Percentiles rank a stretch among this genome's conserved stretches.
These are phyloP conservation scores for Trifolium fragiferum DNA, from an alignment of 306 rosid species.

Conservation along the genomic window DNA sequence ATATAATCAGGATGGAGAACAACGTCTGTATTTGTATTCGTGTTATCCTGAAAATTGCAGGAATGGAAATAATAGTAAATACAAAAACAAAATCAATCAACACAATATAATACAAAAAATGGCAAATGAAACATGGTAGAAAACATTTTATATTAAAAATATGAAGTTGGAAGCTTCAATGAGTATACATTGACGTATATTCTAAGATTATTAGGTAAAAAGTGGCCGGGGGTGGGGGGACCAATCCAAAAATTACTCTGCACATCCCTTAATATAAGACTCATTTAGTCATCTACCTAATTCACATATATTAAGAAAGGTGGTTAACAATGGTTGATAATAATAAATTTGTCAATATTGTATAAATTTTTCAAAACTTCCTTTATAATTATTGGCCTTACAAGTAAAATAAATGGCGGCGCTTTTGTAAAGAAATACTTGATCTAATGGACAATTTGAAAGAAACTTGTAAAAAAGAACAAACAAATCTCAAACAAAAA, in stretches of 20 bases:
- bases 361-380: neutral
- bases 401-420: neutral
- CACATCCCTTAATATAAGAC: neutral
- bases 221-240: neutral
- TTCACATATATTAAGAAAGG: neutral
- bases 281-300: neutral
- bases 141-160: conserved; percentile 28
- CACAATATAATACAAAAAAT: conserved; percentile 7
- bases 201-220: conserved; percentile 24
- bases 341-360: conserved; percentile 1
- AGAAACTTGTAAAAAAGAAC: neutral
- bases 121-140: conserved; percentile 6
- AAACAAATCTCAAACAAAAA: conserved; percentile 3
- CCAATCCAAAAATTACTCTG: conserved; percentile 1
- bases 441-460: neutral
- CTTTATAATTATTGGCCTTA: neutral
- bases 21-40: conserved; percentile 52
- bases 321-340: neutral
- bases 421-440: neutral
- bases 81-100: conserved; percentile 29
- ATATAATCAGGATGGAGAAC: conserved; percentile 86
- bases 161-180: conserved; percentile 10
- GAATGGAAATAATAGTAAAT: conserved; percentile 42
- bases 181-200: neutral
- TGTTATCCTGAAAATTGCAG: conserved; percentile 67